A percentile compares a stretch with the other conserved stretches of the same genome.
phyloP scores from a whole-genome alignment of 352 stramenopile genomes.

The Phytophthora citricola region DNA sequence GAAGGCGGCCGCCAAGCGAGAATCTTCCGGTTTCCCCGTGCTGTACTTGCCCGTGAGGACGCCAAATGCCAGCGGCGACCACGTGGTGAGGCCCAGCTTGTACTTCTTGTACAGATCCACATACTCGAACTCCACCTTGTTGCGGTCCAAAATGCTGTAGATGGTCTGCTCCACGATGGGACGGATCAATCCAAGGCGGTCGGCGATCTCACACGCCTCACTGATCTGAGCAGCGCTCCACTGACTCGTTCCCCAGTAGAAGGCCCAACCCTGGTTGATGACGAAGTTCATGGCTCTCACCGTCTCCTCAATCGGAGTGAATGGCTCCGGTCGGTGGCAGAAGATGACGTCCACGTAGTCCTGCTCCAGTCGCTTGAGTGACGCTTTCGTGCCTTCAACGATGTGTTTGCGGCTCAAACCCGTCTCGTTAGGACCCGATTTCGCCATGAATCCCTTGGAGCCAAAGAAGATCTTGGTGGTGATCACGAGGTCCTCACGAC shows the following conservation, averaged over 20 bases:
- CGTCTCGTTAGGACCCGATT: constrained; percentile 31
- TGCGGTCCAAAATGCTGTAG: constrained; percentile 62
- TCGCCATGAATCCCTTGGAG: background rate
- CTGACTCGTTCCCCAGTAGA: constrained; percentile 54
- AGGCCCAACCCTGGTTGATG: constrained; percentile 46
- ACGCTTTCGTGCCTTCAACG: constrained; percentile 47
- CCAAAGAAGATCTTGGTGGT: constrained; percentile 67
- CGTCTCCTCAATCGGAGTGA: constrained; percentile 32
- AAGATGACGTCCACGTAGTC: constrained; percentile 59
- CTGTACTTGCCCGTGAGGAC: constrained; percentile 81
- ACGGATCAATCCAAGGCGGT: constrained; percentile 39
- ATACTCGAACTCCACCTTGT: constrained; percentile 27
- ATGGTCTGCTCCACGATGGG: constrained; percentile 51
- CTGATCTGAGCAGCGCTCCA: constrained; percentile 52
- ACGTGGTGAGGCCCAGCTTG: constrained; percentile 68
- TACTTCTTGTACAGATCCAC: constrained; percentile 56
- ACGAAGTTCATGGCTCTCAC: constrained; percentile 32
- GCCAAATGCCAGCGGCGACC: constrained; percentile 62
- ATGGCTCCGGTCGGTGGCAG: constrained; percentile 34
- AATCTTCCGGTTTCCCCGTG: constrained; percentile 54
- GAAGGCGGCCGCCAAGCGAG: constrained; percentile 43
- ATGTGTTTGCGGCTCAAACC: constrained; percentile 52
- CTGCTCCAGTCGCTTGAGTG: constrained; percentile 42
- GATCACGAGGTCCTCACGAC: constrained; percentile 58
- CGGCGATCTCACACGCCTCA: constrained; percentile 51